Conservation (phyloP, 2,329 filamentous ascomycete species). For the Fusarium musae region DNA sequence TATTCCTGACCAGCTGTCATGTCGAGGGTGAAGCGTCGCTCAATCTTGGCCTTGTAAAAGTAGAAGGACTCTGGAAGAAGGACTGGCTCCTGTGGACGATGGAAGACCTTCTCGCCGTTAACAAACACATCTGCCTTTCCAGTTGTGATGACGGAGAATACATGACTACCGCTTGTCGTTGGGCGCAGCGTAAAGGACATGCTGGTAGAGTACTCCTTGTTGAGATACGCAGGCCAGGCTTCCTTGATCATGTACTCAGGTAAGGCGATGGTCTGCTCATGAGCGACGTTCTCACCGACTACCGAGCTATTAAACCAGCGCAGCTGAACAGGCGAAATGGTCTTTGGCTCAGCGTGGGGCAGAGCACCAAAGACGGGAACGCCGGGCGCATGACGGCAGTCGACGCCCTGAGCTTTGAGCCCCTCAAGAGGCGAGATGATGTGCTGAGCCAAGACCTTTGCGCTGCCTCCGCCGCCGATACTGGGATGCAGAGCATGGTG, state of each 20-base stretch:
- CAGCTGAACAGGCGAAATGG: not conserved
- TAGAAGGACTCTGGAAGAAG: slow-evolving; percentile 6
- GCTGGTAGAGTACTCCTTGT: not conserved
- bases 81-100: not conserved
- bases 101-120: not conserved
- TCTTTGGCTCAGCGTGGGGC: not conserved
- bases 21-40: not conserved
- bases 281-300: not conserved
- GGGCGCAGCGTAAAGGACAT: not conserved
- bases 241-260: slow-evolving; percentile 16
- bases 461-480: not conserved
- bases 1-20: not conserved
- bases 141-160: not conserved
- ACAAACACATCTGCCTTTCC: not conserved
- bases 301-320: not conserved
- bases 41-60: slow-evolving; percentile 14
- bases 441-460: slow-evolving; percentile 8
- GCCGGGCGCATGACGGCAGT: not conserved
- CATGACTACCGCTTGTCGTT: not conserved
- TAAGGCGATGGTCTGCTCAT: not conserved
- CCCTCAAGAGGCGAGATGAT: not conserved
- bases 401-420: not conserved
- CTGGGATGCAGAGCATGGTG: not conserved
- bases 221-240: not conserved
- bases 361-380: not conserved